Evolutionary conservation across 305 asterid genomes (phyloP).

Genomic region (Plantago coronopus): DNA sequence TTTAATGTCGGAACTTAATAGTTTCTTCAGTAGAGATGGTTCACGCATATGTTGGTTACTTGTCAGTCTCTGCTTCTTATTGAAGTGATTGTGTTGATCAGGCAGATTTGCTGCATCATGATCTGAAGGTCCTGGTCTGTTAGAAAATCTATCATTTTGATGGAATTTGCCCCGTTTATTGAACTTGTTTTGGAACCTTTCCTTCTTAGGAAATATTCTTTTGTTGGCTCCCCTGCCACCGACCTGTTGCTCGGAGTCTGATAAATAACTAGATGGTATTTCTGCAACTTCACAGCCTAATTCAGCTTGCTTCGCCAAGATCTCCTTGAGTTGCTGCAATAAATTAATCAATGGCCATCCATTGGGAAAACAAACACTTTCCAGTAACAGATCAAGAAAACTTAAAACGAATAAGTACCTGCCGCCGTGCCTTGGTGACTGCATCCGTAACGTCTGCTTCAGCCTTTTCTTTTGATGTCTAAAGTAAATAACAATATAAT

Average conservation of each 20-base stretch:
- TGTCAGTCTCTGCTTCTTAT: constrained; percentile 29
- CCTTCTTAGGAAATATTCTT: constrained; percentile 41
- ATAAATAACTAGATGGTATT: constrained; percentile 72
- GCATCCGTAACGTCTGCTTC: constrained; percentile 41
- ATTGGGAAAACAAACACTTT: constrained; percentile 8
- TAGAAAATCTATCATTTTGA: constrained; percentile 38
- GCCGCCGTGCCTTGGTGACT: constrained; percentile 64
- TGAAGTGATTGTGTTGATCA: constrained; percentile 27
- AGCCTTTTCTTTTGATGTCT: constrained; percentile 45
- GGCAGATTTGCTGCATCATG: constrained; percentile 24
- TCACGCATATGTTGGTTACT: constrained; percentile 27
- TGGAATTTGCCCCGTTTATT: constrained; percentile 53
- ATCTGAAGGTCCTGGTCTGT: constrained; percentile 36
- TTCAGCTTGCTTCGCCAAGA: constrained; percentile 92
- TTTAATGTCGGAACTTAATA: constrained; percentile 58
- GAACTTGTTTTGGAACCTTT: constrained; percentile 51
- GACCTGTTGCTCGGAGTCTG: constrained; percentile 55
- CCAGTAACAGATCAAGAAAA: neutral
- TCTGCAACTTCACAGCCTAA: constrained; percentile 94
- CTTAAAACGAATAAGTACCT: constrained; percentile 42
- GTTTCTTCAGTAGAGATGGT: constrained; percentile 72
- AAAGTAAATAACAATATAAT: constrained; percentile 27
- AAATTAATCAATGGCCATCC: constrained; percentile 16
- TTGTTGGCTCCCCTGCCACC: constrained; percentile 31
- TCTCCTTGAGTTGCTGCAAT: constrained; percentile 80